Percentiles rank a stretch among this genome's conserved stretches.
Conservation (phyloP, 495 filamentous ascomycete genomes). For the Tuber umbilicatum region DNA sequence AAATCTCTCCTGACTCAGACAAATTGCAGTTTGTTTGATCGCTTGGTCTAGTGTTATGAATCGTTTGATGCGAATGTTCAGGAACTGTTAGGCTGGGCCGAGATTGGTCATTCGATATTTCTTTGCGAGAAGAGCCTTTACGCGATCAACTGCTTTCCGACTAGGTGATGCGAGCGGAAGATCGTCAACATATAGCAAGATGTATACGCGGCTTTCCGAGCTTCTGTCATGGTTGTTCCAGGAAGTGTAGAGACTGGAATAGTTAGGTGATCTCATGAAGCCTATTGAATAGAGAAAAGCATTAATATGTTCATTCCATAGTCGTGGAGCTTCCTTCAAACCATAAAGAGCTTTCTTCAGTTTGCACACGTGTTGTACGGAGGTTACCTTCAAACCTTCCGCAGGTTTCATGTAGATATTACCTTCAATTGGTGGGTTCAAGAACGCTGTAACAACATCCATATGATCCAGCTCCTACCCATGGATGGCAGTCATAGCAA, state of each 20-base stretch:
- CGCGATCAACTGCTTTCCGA: background rate
- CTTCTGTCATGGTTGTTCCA: background rate
- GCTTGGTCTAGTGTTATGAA: no score
- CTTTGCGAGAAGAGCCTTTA: background rate
- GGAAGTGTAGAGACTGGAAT: background rate
- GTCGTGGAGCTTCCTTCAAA: constrained; percentile 6
- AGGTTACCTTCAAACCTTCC: constrained; percentile 6
- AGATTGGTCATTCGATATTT: constrained; percentile 13
- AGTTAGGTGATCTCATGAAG: background rate
- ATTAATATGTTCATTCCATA: constrained; percentile 12
- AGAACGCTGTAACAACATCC: constrained; percentile 14
- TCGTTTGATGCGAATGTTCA: background rate
- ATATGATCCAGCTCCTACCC: constrained; percentile 12
- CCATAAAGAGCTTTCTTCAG: constrained; percentile 13
- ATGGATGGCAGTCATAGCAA: background rate
- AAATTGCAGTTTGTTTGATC: background rate
- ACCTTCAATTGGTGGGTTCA: constrained; percentile 5
- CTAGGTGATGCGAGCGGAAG: background rate
- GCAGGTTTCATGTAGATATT: constrained; percentile 10
- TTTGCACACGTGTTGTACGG: background rate
- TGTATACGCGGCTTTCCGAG: background rate
- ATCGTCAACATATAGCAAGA: constrained; percentile 18
- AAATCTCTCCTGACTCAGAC: background rate
- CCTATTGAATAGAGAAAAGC: constrained; percentile 5
- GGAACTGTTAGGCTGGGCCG: background rate